Percentiles rank a stretch among this genome's conserved stretches.
Conservation (phyloP, 345 rosid species). For the Gossypium australe region DNA sequence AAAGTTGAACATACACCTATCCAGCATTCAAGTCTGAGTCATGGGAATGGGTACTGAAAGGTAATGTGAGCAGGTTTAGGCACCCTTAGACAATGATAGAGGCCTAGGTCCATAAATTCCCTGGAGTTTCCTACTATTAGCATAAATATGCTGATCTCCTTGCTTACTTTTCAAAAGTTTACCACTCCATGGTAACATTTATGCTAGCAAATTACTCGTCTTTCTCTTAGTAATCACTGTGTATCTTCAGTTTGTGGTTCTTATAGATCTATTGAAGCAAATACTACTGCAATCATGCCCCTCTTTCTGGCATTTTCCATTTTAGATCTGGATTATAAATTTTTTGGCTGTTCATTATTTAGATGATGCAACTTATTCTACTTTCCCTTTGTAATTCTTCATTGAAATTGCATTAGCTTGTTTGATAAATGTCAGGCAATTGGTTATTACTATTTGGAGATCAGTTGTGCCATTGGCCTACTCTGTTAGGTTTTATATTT, state of each 20-base stretch:
- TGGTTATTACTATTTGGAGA: background rate
- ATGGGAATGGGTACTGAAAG: background rate
- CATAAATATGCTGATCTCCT: background rate
- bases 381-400: too few species aligned
- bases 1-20: too few species aligned
- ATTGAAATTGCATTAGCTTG: background rate
- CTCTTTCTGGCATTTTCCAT: background rate
- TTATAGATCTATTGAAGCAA: background rate
- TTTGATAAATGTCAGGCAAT: background rate
- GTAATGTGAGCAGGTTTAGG: background rate
- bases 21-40: too few species aligned
- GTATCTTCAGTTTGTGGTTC: background rate
- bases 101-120: background rate
- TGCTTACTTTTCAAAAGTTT: background rate
- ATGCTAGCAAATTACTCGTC: background rate
- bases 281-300: background rate
- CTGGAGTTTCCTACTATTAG: background rate
- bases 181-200: background rate
- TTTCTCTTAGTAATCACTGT: background rate
- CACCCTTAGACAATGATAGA: background rate
- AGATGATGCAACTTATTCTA: too few species aligned
- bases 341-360: background rate
- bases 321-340: background rate
- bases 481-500: too few species aligned
- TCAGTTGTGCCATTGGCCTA: background rate